Evolutionary conservation across 495 filamentous ascomycete genomes (phyloP).

Genomic region (Haplographium delicatum): DNA sequence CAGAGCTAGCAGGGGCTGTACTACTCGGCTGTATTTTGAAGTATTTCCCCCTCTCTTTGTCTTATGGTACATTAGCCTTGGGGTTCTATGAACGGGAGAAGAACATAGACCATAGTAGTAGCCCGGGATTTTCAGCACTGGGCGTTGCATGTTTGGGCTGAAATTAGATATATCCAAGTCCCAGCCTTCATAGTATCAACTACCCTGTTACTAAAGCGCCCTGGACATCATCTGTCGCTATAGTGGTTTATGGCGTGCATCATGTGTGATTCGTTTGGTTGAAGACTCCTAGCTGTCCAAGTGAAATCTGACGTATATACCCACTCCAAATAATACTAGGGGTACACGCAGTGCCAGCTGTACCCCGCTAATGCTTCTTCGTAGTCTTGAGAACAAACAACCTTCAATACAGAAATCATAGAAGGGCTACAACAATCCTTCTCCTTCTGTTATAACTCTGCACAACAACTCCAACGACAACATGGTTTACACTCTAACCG

Average conservation of each 20-base stretch:
- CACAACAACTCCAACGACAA: constrained; percentile 12
- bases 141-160: constrained; percentile 5
- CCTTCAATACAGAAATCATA: not conserved
- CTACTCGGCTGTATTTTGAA: constrained; percentile 19
- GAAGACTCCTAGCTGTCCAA: no score
- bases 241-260: no score
- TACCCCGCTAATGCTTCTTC: no score
- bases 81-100: not conserved
- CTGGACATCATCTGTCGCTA: no score
- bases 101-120: constrained; percentile 22
- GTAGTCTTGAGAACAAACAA: no score
- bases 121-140: constrained; percentile 18
- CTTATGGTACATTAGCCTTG: constrained; percentile 5
- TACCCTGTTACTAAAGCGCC: no score
- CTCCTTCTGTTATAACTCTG: no score
- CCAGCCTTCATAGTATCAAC: no score
- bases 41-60: constrained; percentile 25
- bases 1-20: constrained; percentile 3
- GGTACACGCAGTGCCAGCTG: not conserved
- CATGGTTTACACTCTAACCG: constrained; percentile 54
- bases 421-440: no score
- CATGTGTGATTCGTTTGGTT: no score
- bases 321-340: not conserved
- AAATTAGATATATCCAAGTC: no score
- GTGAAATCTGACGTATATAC: no score